Percentiles rank a stretch among this genome's conserved stretches.
Evolutionary conservation across 768 basidiomycete species (phyloP).

Genomic region (Erythrobasidium yunnanense): DNA sequence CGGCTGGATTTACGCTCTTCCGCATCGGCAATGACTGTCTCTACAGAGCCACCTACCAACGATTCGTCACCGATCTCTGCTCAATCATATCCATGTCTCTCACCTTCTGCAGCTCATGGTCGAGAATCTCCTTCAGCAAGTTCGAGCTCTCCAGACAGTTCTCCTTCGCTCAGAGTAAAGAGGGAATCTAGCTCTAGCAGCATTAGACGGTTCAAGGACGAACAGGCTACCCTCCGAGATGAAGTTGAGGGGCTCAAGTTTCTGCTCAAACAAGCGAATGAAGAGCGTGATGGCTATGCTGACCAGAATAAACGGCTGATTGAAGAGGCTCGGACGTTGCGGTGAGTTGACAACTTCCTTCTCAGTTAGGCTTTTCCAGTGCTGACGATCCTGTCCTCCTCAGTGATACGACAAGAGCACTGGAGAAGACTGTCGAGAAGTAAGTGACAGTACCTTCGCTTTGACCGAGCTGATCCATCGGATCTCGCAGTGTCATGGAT

Average conservation of each 20-base stretch:
- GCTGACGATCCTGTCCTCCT: neutral
- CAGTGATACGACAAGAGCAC: constrained; percentile 57
- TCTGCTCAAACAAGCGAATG: constrained; percentile 76
- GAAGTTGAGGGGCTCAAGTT: constrained; percentile 79
- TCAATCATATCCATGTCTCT: neutral
- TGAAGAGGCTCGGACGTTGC: constrained; percentile 60
- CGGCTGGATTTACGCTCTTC: neutral
- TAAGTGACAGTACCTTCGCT: neutral
- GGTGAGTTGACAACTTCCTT: constrained; percentile 37
- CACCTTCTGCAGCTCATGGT: neutral
- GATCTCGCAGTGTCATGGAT: constrained; percentile 10
- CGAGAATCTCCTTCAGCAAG: neutral
- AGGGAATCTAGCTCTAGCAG: constrained; percentile 11
- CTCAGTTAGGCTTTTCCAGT: no score
- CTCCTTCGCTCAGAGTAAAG: neutral
- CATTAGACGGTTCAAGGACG: constrained; percentile 35
- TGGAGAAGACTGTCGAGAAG: constrained; percentile 65
- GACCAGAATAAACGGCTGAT: constrained; percentile 63
- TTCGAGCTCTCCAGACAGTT: neutral
- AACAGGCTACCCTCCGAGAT: constrained; percentile 42
- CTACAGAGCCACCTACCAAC: neutral
- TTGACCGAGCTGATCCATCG: neutral
- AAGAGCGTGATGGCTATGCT: constrained; percentile 68
- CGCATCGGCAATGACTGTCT: neutral
- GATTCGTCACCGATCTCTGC: neutral